Conservation (phyloP, 1,139 yeast species). For the Yarrowia galli region DNA sequence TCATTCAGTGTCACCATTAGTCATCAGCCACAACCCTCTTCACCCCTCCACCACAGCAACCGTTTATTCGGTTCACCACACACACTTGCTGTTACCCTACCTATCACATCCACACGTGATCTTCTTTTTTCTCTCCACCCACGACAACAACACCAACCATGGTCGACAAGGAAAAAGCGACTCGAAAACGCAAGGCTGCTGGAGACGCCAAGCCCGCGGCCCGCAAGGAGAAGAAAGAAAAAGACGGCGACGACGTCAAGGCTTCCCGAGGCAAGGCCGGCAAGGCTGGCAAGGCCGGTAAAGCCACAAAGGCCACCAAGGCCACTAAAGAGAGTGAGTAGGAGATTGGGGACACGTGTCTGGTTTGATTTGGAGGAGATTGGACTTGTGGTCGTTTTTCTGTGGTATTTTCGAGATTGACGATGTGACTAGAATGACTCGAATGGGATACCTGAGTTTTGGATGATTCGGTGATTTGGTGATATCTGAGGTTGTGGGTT, state of each 20-base stretch:
- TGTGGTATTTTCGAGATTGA: no score
- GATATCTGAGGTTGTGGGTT: no score
- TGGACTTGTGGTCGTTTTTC: neutral
- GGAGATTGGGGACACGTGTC: neutral
- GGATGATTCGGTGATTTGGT: no score
- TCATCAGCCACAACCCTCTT: no score
- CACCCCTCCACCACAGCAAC: no score
- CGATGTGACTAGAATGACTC: no score
- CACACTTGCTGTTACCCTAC: conserved; percentile 35
- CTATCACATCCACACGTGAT: conserved; percentile 8
- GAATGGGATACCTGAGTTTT: no score
- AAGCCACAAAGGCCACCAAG: conserved; percentile 25
- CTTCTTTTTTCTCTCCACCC: conserved; percentile 25
- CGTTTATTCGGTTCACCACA: no score
- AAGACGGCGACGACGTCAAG: conserved; percentile 36
- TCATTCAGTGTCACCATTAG: no score
- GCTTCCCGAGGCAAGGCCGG: conserved; percentile 15
- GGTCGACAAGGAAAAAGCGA: conserved; percentile 39
- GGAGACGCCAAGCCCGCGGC: conserved; percentile 45
- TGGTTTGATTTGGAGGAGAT: neutral
- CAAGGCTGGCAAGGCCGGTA: conserved; percentile 7
- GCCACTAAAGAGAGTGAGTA: conserved; percentile 35
- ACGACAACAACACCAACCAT: conserved; percentile 21
- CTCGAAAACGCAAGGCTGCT: conserved; percentile 39
- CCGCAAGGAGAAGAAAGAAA: conserved; percentile 42